Evolutionary conservation across 331 rosid species (phyloP).

Genomic region (Acacia concinna): DNA sequence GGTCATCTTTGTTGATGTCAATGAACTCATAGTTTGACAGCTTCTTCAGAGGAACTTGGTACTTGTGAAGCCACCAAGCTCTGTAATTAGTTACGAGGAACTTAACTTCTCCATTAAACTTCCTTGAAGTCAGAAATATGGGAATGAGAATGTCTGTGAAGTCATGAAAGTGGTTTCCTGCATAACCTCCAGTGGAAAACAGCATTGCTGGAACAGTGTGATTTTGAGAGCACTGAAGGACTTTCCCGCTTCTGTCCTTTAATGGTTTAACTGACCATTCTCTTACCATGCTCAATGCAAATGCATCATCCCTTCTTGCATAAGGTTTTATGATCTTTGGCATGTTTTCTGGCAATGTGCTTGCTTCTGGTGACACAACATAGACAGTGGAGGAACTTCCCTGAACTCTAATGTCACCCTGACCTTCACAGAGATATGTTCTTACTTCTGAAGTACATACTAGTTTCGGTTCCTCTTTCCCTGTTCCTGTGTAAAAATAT

Average conservation of each 20-base stretch:
- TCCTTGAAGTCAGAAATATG: conserved; percentile 61
- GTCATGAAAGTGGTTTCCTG: conserved; percentile 89
- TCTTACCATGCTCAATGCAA: conserved; percentile 52
- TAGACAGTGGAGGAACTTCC: conserved; percentile 60
- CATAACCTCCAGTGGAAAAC: conserved; percentile 76
- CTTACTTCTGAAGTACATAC: conserved; percentile 51
- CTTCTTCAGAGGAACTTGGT: conserved; percentile 43
- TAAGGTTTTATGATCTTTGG: conserved; percentile 72
- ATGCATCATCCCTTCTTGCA: conserved; percentile 58
- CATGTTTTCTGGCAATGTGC: conserved; percentile 35
- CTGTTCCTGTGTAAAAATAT: conserved; percentile 21
- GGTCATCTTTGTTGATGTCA: conserved; percentile 57
- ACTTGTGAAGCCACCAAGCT: conserved; percentile 60
- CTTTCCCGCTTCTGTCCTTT: conserved; percentile 20
- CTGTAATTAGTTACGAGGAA: conserved; percentile 52
- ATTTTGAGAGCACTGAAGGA: conserved; percentile 47
- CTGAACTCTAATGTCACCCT: conserved; percentile 48
- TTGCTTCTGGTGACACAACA: conserved; percentile 39
- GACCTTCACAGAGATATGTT: conserved; percentile 64
- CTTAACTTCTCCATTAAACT: conserved; percentile 66
- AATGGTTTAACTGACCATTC: conserved; percentile 63
- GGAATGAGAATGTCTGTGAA: conserved; percentile 79
- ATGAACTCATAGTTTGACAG: conserved; percentile 65
- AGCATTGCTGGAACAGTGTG: conserved; percentile 71
- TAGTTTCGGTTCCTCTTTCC: conserved; percentile 35